phyloP scores from a whole-genome alignment of 75 land plant genomes.

The Chamaecyparis obtusa region DNA sequence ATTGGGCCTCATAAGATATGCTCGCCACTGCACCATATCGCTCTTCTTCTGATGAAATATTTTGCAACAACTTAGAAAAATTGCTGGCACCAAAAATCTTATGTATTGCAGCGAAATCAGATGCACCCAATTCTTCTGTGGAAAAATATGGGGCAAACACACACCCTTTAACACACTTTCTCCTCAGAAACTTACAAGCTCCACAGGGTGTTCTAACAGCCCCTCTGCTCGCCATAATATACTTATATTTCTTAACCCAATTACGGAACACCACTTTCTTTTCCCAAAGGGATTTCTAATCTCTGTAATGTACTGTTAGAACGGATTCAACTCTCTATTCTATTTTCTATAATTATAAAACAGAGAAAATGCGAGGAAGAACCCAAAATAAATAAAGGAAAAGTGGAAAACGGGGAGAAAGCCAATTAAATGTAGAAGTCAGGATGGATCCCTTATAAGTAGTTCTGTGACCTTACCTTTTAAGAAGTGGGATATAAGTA shows the following conservation, averaged over 20 bases:
- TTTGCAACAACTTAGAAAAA: constrained; percentile 67
- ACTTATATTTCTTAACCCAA: background rate
- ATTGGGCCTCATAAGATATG: constrained; percentile 85
- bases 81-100: constrained; percentile 87
- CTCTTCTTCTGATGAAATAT: constrained; percentile 41
- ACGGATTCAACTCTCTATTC: background rate
- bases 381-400: no score
- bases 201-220: constrained; percentile 55
- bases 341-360: background rate
- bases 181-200: constrained; percentile 71
- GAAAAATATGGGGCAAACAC: constrained; percentile 46
- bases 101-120: constrained; percentile 48
- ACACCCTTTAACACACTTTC: constrained; percentile 48
- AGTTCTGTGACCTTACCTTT: background rate
- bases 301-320: background rate
- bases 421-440: background rate
- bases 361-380: no score
- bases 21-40: constrained; percentile 74
- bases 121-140: constrained; percentile 66
- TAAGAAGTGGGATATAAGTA: background rate
- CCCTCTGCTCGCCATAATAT: background rate
- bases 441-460: background rate
- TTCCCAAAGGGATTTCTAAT: background rate
- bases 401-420: background rate
- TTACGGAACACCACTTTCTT: background rate